These are phyloP conservation scores for Claviceps fusiformis DNA, from an alignment of 2,329 filamentous ascomycete species.

Conservation along the genomic window DNA sequence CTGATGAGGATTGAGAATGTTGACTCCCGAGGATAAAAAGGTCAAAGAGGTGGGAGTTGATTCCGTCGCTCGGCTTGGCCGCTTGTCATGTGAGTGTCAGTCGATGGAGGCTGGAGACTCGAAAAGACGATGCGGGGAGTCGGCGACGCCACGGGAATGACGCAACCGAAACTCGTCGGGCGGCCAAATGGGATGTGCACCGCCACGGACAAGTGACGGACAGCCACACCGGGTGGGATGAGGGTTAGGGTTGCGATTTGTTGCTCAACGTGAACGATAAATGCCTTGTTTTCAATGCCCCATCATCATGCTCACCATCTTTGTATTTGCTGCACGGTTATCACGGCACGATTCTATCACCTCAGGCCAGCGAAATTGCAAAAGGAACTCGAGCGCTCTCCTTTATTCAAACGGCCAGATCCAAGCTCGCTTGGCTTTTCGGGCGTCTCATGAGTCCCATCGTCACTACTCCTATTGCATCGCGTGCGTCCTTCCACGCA, in stretches of 20 bases:
- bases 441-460: background rate
- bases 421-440: background rate
- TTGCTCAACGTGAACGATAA: too few species aligned
- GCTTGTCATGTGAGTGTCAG: slow-evolving; percentile 7
- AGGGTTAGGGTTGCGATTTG: too few species aligned
- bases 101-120: background rate
- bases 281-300: too few species aligned
- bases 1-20: too few species aligned
- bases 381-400: too few species aligned
- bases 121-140: slow-evolving; percentile 2
- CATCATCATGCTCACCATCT: too few species aligned
- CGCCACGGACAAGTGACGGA: background rate
- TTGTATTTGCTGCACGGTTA: too few species aligned
- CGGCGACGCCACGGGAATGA: slow-evolving; percentile 7
- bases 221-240: background rate
- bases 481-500: too few species aligned
- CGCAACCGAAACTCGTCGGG: background rate
- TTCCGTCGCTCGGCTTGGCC: background rate
- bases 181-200: background rate
- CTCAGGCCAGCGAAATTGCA: too few species aligned
- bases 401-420: background rate
- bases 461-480: background rate
- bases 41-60: background rate
- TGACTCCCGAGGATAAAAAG: too few species aligned
- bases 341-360: too few species aligned